phyloP scores from a whole-genome alignment of 1,284 basidiomycete species.

The Mrakiaceae sp. region DNA sequence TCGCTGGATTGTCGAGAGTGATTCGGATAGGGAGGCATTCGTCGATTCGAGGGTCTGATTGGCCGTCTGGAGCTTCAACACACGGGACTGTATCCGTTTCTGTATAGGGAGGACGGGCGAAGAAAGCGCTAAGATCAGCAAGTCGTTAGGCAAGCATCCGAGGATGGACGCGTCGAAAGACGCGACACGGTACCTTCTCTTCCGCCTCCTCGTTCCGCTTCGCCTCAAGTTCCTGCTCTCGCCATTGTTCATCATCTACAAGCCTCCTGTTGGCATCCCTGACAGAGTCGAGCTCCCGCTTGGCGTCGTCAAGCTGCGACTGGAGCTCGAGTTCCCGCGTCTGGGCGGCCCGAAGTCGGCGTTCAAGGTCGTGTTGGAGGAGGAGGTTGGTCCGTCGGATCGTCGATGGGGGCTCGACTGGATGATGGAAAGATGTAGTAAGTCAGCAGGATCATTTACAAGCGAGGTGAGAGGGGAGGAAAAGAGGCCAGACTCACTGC shows the following conservation, averaged over 20 bases:
- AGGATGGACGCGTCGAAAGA: neutral
- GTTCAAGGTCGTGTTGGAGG: conserved; percentile 14
- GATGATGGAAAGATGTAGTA: no score
- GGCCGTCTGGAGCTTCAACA: neutral
- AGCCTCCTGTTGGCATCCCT: conserved; percentile 9
- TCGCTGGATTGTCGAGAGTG: neutral
- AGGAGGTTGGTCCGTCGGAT: conserved; percentile 8
- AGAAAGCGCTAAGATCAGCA: neutral
- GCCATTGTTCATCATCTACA: conserved; percentile 8
- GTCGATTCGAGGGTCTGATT: neutral
- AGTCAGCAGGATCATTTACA: no score
- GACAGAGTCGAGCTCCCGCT: conserved; percentile 4
- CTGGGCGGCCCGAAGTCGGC: conserved; percentile 5
- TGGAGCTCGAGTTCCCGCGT: conserved; percentile 5
- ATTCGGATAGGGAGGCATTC: neutral
- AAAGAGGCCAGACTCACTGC: no score
- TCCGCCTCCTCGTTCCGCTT: neutral
- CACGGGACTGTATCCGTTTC: neutral
- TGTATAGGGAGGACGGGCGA: neutral
- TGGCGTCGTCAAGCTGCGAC: conserved; percentile 4
- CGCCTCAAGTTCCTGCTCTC: neutral
- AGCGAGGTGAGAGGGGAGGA: no score
- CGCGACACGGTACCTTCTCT: neutral
- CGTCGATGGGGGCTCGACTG: conserved; percentile 4
- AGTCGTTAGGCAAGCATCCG: neutral